Conservation (phyloP, 805 yeast genomes). For the Pichia exigua region DNA sequence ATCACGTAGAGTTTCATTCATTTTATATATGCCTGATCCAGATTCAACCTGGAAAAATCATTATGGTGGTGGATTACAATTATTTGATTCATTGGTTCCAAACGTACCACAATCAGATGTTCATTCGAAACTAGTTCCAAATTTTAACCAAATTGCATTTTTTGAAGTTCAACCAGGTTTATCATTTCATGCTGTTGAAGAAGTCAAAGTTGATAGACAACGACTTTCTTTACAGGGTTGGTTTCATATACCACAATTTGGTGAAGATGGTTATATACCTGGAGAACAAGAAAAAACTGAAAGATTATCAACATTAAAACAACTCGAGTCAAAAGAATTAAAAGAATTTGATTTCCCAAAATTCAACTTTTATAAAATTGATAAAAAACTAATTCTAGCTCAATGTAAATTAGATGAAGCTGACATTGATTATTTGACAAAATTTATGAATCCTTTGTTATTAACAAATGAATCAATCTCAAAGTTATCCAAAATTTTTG, state of each 20-base stretch:
- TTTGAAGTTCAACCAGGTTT: conserved; percentile 94
- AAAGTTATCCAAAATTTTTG: conserved; percentile 44
- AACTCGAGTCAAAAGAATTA: conserved; percentile 64
- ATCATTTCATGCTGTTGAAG: conserved; percentile 97
- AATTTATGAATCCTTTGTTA: conserved; percentile 51
- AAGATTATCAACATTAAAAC: conserved; percentile 69
- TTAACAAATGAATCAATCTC: conserved; percentile 32
- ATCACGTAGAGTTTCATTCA: conserved; percentile 85
- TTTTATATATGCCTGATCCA: conserved; percentile 88
- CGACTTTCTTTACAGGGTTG: conserved; percentile 94
- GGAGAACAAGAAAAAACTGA: conserved; percentile 80
- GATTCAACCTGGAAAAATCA: conserved; percentile 81
- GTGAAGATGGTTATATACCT: conserved; percentile 75
- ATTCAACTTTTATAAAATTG: conserved; percentile 27
- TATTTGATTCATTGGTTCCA: conserved; percentile 79
- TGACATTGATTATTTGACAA: conserved; percentile 43
- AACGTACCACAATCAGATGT: conserved; percentile 85
- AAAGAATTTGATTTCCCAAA: conserved; percentile 81
- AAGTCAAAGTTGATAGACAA: conserved; percentile 84
- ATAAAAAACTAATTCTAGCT: background rate
- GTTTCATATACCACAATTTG: conserved; percentile 95
- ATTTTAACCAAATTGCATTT: conserved; percentile 92
- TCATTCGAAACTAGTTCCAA: conserved; percentile 68
- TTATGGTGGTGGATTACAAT: conserved; percentile 87
- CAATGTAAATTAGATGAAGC: conserved; percentile 22